A percentile compares a stretch with the other conserved stretches of the same genome.
These are phyloP conservation scores for Cantharellus cinnabarinus DNA, from an alignment of 768 basidiomycete genomes.

Conservation along the genomic window DNA sequence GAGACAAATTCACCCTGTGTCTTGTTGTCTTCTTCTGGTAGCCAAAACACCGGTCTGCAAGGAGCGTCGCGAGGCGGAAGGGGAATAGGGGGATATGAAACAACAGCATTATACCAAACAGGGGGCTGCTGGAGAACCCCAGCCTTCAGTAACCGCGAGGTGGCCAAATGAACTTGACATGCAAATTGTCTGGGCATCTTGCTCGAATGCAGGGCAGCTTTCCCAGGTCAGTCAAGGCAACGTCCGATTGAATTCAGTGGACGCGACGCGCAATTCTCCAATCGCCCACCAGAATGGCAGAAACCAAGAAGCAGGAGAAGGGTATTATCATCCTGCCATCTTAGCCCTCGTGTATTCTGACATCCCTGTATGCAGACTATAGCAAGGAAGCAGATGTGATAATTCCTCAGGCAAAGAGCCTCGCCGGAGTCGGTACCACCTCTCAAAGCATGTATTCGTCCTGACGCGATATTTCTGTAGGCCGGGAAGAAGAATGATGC, in stretches of 20 bases:
- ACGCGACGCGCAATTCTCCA: background rate
- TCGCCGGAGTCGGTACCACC: slow-evolving; percentile 44
- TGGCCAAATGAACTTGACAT: slow-evolving; percentile 73
- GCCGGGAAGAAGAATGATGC: slow-evolving; percentile 66
- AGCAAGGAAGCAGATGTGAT: slow-evolving; percentile 63
- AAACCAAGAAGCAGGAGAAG: slow-evolving; percentile 11
- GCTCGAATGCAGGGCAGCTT: background rate
- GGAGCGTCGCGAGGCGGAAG: slow-evolving; percentile 60
- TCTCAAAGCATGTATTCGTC: background rate
- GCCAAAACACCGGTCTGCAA: slow-evolving; percentile 5
- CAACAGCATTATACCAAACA: slow-evolving; percentile 67
- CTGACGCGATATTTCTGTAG: slow-evolving; percentile 21
- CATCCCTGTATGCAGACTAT: slow-evolving; percentile 28
- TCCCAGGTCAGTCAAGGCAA: background rate
- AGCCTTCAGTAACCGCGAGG: slow-evolving; percentile 56
- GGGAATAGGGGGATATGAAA: slow-evolving; percentile 72
- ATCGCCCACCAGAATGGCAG: slow-evolving; percentile 4
- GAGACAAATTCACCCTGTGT: no score
- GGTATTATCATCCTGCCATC: background rate
- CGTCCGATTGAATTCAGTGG: background rate
- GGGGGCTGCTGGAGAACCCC: slow-evolving; percentile 44
- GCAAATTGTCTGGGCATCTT: slow-evolving; percentile 57
- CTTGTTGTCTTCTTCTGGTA: background rate
- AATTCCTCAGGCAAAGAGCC: slow-evolving; percentile 41
- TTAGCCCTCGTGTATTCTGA: background rate